Evolutionary conservation across 2,329 filamentous ascomycete species (phyloP), one percentile per base, ranked within the genome.

Genomic region (Chaetomium olivaceum): DNA sequence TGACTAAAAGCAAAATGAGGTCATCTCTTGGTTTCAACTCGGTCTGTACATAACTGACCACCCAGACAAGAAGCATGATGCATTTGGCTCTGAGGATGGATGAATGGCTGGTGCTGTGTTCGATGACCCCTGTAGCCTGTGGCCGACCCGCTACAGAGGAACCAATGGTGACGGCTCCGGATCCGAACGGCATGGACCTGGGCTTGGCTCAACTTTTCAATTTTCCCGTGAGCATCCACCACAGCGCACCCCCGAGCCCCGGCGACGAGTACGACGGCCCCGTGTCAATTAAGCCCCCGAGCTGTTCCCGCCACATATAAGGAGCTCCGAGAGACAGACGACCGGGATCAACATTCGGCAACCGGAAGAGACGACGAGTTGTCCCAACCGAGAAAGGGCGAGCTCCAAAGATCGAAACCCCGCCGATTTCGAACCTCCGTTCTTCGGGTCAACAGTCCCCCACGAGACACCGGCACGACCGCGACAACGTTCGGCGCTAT

Each of bases 171-270:
- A 54, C 63, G 39, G 63, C 43, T 29, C 51, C 25, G 46, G 29
- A 57, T 54, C 43, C 48, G 21, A 52, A 25, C 52, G 54, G 52
- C 63, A 61, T 46, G 54, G 58, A 46, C 63, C 63, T 23, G 64
- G n/a, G 33, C 50, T 60, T 56, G 51, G 60, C 60, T 52, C 48
- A 57, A 48, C 50, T 60, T 66, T 61, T 66, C 31, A 43, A 63
- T 63, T 66, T 61, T 60, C 56, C 63, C 50, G 48, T 7, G 33
- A 62, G 43, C 58, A 55, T 63, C 56, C 50, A 63, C 56, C 46
- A 56, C 43, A 36, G 9, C 58, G 25, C 52, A 36, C 63, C 21
- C 21, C 58, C 52, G 52, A 56, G 58, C 54, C 54, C 62, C 33
- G 43, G 62, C 57, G 51, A 61, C 51, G 59, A 59, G 50, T 51